phyloP scores from a whole-genome alignment of 192 early-diverging fungal species.

The Gryganskiella cystojenkinii region DNA sequence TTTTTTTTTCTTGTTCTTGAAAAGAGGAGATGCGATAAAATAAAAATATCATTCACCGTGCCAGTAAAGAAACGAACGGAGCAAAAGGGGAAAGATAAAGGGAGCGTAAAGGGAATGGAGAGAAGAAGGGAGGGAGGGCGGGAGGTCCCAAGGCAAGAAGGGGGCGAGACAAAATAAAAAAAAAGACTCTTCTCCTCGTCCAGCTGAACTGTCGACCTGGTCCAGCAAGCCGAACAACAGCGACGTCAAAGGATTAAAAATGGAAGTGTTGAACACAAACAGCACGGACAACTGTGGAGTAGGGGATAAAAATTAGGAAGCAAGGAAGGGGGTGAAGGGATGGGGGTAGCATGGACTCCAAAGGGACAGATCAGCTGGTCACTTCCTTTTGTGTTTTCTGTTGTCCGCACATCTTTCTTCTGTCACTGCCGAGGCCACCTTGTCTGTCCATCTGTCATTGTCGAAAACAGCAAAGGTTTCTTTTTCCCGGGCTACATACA shows the following conservation, averaged over 20 bases:
- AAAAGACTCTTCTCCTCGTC: conserved; percentile 1
- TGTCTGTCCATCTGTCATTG: too few species aligned
- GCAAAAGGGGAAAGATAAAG: not conserved
- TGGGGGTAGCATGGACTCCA: too few species aligned
- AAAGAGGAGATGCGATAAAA: too few species aligned
- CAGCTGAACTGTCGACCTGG: not conserved
- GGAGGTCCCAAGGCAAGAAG: not conserved
- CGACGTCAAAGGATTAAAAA: not conserved
- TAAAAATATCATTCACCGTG: not conserved
- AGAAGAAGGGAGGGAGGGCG: not conserved
- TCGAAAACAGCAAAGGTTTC: too few species aligned
- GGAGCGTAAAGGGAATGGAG: not conserved
- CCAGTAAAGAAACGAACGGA: conserved; percentile 3
- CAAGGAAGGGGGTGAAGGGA: too few species aligned
- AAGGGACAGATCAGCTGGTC: too few species aligned
- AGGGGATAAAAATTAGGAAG: not conserved
- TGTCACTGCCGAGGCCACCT: too few species aligned
- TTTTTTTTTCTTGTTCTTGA: too few species aligned
- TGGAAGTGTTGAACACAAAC: not conserved
- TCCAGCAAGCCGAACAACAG: not conserved
- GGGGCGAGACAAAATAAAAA: not conserved
- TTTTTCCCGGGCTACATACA: too few species aligned
- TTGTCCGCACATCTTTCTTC: too few species aligned
- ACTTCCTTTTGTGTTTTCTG: too few species aligned
- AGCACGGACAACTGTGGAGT: not conserved